Evolutionary conservation across 495 filamentous ascomycete species (phyloP).

Genomic region (Aspergillus sclerotioniger): DNA sequence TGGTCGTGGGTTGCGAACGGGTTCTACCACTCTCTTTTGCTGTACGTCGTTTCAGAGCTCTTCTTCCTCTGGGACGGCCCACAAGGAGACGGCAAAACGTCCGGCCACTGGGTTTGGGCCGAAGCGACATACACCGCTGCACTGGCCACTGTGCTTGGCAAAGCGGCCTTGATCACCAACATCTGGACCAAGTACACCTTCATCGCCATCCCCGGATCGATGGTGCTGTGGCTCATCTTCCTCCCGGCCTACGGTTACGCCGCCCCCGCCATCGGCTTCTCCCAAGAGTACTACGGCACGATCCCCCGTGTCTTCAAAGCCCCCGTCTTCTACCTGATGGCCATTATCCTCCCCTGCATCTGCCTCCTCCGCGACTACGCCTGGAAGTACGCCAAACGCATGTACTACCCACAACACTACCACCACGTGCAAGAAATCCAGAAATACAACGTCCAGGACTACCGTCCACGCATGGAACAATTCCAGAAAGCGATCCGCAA

Average conservation of each 20-base stretch:
- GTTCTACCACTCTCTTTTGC: conserved; percentile 90
- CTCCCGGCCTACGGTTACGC: conserved; percentile 87
- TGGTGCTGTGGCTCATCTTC: conserved; percentile 89
- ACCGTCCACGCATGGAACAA: conserved; percentile 97
- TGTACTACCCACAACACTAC: conserved; percentile 94
- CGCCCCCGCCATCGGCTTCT: conserved; percentile 81
- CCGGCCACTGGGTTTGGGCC: conserved; percentile 98
- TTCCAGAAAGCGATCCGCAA: conserved; percentile 99
- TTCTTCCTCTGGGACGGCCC: conserved; percentile 80
- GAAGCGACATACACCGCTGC: conserved; percentile 87
- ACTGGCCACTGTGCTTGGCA: conserved; percentile 88
- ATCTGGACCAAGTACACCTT: conserved; percentile 99
- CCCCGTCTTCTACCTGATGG: conserved; percentile 88
- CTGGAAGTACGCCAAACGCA: conserved; percentile 82
- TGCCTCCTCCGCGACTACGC: conserved; percentile 89
- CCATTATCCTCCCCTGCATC: conserved; percentile 70
- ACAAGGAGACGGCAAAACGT: conserved; percentile 68
- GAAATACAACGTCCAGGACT: conserved; percentile 99
- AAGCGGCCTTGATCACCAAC: conserved; percentile 92
- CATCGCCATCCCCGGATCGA: conserved; percentile 90
- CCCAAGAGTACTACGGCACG: conserved; percentile 80
- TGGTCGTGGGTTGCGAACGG: conserved; percentile 89
- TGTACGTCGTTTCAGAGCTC: conserved; percentile 79
- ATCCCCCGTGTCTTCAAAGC: conserved; percentile 76
- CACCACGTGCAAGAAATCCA: conserved; percentile 99